Conservation (phyloP, 129 eudicot genomes). For the Dittrichia graveolens region DNA sequence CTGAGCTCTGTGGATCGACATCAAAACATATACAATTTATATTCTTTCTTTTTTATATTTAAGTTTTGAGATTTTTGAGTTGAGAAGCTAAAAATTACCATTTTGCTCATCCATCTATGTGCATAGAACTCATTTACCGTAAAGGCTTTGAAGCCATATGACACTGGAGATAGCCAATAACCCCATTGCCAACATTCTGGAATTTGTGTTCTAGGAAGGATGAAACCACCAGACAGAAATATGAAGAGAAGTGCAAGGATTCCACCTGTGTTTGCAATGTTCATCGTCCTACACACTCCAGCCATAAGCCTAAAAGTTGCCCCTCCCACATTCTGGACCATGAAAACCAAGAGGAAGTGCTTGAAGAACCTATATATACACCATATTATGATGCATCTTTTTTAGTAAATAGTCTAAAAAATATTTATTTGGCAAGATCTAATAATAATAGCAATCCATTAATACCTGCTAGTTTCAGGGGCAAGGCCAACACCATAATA, state of each 20-base stretch:
- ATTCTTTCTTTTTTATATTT: not conserved
- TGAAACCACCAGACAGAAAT: constrained; percentile 75
- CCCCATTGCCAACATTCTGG: constrained; percentile 50
- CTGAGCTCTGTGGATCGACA: constrained; percentile 39
- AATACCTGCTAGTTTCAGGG: constrained; percentile 79
- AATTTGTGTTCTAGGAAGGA: constrained; percentile 50
- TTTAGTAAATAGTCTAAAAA: not conserved
- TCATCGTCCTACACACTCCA: constrained; percentile 72
- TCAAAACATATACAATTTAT: not conserved
- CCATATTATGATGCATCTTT: not conserved
- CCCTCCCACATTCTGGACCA: constrained; percentile 79
- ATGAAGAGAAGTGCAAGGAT: constrained; percentile 57
- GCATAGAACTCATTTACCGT: constrained; percentile 52
- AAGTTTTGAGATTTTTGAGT: not conserved
- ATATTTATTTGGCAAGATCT: not conserved
- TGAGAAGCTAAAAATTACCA: constrained; percentile 27
- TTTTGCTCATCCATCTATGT: constrained; percentile 58
- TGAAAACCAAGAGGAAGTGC: constrained; percentile 60
- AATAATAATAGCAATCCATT: constrained; percentile 20
- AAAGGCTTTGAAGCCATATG: constrained; percentile 54
- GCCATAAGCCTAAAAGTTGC: constrained; percentile 66
- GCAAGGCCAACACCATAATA: constrained; percentile 78
- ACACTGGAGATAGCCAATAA: constrained; percentile 57
- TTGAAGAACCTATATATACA: constrained; percentile 73
- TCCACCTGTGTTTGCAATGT: constrained; percentile 75